phyloP scores from a whole-genome alignment of 805 yeast species.

The Metschnikowia aberdeeniae region DNA sequence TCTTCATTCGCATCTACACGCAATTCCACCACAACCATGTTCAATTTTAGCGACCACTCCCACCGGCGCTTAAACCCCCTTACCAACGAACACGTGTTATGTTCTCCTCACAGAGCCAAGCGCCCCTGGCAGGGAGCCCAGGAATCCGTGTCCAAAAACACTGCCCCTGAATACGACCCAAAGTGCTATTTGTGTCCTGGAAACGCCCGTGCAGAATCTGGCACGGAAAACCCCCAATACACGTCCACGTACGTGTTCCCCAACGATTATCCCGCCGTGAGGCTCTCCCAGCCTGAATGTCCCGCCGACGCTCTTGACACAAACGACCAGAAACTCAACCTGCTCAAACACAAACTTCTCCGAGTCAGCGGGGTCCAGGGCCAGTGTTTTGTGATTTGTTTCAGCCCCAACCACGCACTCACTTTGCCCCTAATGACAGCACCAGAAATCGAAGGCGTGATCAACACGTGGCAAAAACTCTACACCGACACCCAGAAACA shows the following conservation, averaged over 20 bases:
- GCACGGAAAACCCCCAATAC: slow-evolving; percentile 50
- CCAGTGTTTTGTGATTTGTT: slow-evolving; percentile 67
- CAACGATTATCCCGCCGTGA: slow-evolving; percentile 72
- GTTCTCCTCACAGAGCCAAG: slow-evolving; percentile 73
- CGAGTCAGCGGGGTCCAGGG: slow-evolving; percentile 60
- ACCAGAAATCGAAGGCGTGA: slow-evolving; percentile 43
- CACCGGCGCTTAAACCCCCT: slow-evolving; percentile 71
- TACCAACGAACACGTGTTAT: slow-evolving; percentile 63
- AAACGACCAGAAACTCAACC: slow-evolving; percentile 8
- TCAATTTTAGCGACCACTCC: slow-evolving; percentile 53
- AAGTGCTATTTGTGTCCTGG: slow-evolving; percentile 73
- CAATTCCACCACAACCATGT: slow-evolving; percentile 12
- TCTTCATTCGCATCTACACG: too few species aligned
- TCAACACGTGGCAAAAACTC: slow-evolving; percentile 56
- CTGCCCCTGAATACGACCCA: slow-evolving; percentile 54
- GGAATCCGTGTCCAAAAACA: slow-evolving; percentile 43
- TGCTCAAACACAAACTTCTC: slow-evolving; percentile 43
- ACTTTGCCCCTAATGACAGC: slow-evolving; percentile 60
- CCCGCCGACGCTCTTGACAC: slow-evolving; percentile 8
- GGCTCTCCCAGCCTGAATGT: slow-evolving; percentile 29
- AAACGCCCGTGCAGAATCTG: slow-evolving; percentile 61
- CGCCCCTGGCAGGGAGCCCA: slow-evolving; percentile 81
- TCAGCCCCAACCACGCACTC: slow-evolving; percentile 63
- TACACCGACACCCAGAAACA: slow-evolving; percentile 43
- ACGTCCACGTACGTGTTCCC: slow-evolving; percentile 54